Base-by-base conservation (phyloP, 1,284 basidiomycete species). In the Butyriboletus appendiculatus region DNA sequence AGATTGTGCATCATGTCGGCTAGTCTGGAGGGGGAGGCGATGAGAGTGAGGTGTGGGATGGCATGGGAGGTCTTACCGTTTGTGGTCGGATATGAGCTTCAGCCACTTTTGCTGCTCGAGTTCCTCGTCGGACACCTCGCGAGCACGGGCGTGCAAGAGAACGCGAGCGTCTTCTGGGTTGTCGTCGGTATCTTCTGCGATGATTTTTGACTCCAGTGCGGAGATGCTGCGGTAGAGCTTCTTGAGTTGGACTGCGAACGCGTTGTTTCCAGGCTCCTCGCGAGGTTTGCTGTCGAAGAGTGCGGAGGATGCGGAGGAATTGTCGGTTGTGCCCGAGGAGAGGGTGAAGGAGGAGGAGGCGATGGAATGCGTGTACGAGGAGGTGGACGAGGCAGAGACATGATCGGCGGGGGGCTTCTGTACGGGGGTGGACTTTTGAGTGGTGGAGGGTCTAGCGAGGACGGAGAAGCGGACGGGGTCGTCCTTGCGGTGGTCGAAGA, bases 1-100 rank as follows among this genome's bases (percentile, higher is more conserved):
- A 98, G 85, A 60, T 91, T 86, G 70, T 94, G 92, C 66, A 97
- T 94, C 50, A 84, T 80, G 65, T 98, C 94, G 1, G 92, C 92
- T 7, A 98, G 82, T 59, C 94, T 95, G 58, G 26, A 42, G 11
- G 53, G 34, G 48, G 4, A 38, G 35, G 26, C 43, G 37, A 33
- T 53, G 47, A 64, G 53, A 5, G 40, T 26, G 38, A 50, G 3
- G 7, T 1, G 16, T 28, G 41, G 11, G 15, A 10, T 18, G 57
- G 18, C 52, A 48, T 16, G 47, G 48, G 64, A 44, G 24, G 39
- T 42, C 81, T 60, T 60, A 85, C 90, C 78, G 74, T 69, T 91
- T 91, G 68, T 92, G 90, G 65, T 88, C 83, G 0, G 75, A 68
- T 30, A 92, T 81, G 49, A 84, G 74, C 26, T 77, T 80, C 50